Evolutionary conservation across 345 rosid species (phyloP), one percentile per base, ranked within the genome.

Genomic region (Citrus cavaleriei): DNA sequence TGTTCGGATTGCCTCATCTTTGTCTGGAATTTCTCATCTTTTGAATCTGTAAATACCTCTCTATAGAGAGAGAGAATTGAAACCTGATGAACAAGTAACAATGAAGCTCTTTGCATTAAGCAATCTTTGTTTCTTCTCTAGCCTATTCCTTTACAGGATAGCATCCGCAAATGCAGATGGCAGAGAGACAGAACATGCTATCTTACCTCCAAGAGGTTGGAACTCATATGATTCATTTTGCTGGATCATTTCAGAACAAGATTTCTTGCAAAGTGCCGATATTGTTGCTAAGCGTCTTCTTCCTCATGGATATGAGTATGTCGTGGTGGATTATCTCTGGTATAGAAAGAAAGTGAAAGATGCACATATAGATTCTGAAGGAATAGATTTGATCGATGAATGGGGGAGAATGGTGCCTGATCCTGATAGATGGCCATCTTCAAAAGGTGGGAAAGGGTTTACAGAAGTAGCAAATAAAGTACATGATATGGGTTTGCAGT

Each of bases 251-350:
- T 90, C 94, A 4, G 98, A 95, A 83, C 81, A 87, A 68, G 98
- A 92, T 85, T 95, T 95, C 82, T 79, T 95, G 81, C 81, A 84
- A 34, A 93, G 72, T 62, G 91, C 98, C 40, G 89, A 86, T 70
- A 79, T 88, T 25, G 46, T 95, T 80, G 84, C 97, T 0, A 78
- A 81, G 76, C 88, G 88, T 80, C 91, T 93, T 80, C 85, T 70
- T 76, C 80, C 89, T 87, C 81, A 84, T 83, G 95, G 95, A 25
- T 95, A 93, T 79, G 84, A 93, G 98, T 90, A 92, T 85, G 98
- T 87, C 28, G 98, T 95, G 84, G 93, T 93, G 77, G 95, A 95
- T 95, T 89, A 46, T 86, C 97, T 95, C 69, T 95, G 98, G 98
- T 95, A 93, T 55, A 86, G 98, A 73, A 85, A 82, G 78, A 90